These are phyloP conservation scores for Entomortierella beljakovae DNA, from an alignment of 192 early-diverging fungal species.

Conservation along the genomic window DNA sequence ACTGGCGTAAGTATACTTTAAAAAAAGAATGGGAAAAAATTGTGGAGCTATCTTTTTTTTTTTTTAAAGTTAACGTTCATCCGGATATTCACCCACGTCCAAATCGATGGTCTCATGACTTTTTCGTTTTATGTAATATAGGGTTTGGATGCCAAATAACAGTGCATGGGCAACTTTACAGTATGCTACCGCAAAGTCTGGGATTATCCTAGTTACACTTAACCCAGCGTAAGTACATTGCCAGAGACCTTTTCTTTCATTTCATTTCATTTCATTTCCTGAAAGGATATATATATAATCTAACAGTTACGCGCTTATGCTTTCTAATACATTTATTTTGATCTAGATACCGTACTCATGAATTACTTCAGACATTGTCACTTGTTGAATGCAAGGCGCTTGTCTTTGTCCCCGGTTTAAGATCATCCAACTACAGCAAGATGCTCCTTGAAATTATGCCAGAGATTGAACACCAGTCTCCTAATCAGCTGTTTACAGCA, in stretches of 20 bases:
- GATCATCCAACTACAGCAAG: constrained; percentile 57
- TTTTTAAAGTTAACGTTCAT: not conserved
- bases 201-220: constrained; percentile 63
- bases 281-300: not conserved
- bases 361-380: constrained; percentile 59
- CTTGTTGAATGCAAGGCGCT: constrained; percentile 58
- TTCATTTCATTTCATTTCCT: not conserved
- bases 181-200: constrained; percentile 63
- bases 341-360: constrained; percentile 46
- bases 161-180: constrained; percentile 60
- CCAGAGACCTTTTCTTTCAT: not conserved
- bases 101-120: not conserved
- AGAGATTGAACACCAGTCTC: constrained; percentile 29
- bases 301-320: not conserved
- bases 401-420: constrained; percentile 50
- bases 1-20: constrained; percentile 39
- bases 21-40: not conserved
- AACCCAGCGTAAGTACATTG: constrained; percentile 56
- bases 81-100: no score
- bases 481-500: constrained; percentile 26
- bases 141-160: constrained; percentile 65
- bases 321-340: no score
- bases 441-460: constrained; percentile 56
- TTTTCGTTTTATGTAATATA: constrained; percentile 7
- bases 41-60: not conserved